Evolutionary conservation across 2,329 filamentous ascomycete species (phyloP).

Genomic region (Penicillium sp.): DNA sequence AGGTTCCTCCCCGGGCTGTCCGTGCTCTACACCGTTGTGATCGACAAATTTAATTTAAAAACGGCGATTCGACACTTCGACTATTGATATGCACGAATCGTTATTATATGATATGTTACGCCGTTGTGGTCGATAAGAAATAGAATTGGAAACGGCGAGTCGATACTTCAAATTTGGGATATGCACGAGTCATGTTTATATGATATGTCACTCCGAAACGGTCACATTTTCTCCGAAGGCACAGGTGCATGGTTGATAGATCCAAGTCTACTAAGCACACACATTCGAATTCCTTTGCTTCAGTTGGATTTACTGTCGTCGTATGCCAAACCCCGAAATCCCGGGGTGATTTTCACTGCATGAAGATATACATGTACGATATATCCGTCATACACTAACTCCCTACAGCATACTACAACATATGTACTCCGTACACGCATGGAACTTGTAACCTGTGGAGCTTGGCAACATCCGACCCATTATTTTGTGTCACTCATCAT

Average conservation of each 20-base stretch:
- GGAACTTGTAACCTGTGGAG: background rate
- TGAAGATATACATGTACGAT: background rate
- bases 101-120: background rate
- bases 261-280: background rate
- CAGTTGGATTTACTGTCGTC: background rate
- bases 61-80: background rate
- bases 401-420: background rate
- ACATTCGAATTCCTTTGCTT: background rate
- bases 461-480: background rate
- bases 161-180: background rate
- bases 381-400: background rate
- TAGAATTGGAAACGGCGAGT: slow-evolving; percentile 1
- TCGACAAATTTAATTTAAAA: background rate
- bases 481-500: background rate
- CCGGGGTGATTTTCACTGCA: background rate
- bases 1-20: background rate
- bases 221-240: background rate
- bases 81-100: background rate
- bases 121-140: background rate
- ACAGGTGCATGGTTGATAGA: background rate
- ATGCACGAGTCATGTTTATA: background rate
- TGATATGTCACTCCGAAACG: background rate
- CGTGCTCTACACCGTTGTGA: slow-evolving; percentile 5
- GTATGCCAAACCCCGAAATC: background rate
- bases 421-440: background rate